Conservation (phyloP, 371 early-diverging fungal genomes). For the Circinella umbellata region DNA sequence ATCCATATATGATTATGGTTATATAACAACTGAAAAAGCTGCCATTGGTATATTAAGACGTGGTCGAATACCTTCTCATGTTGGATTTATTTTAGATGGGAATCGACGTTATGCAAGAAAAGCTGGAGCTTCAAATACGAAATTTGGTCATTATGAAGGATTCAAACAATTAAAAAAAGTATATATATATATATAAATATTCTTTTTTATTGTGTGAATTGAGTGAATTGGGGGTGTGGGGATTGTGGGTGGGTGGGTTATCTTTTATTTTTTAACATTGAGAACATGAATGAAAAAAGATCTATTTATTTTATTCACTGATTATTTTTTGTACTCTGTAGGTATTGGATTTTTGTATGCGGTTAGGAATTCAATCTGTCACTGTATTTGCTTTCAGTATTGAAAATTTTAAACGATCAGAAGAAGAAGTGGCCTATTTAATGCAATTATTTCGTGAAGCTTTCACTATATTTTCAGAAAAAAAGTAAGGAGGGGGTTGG, state of each 20-base stretch:
- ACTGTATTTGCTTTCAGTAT: conserved; percentile 98
- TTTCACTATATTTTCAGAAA: conserved; percentile 71
- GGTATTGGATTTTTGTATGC: conserved; percentile 88
- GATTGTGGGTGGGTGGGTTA: too few species aligned
- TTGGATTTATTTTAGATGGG: conserved; percentile 99
- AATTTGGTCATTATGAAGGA: conserved; percentile 85
- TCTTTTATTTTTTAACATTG: not conserved
- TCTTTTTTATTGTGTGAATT: too few species aligned
- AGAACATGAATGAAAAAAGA: not conserved
- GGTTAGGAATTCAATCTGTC: conserved; percentile 86
- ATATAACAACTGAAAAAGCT: not conserved
- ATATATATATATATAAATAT: too few species aligned
- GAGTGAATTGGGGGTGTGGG: too few species aligned
- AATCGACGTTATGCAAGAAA: conserved; percentile 93
- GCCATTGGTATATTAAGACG: conserved; percentile 56
- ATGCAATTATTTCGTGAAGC: conserved; percentile 87
- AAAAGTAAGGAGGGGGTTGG: conserved; percentile 60
- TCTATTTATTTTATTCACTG: too few species aligned
- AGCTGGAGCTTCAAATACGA: conserved; percentile 45
- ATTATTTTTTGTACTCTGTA: too few species aligned
- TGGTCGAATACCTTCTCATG: conserved; percentile 92
- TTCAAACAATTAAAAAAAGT: conserved; percentile 78
- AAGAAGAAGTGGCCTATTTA: conserved; percentile 89
- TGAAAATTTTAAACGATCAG: conserved; percentile 95
- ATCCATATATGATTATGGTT: not conserved